Evolutionary conservation across 352 stramenopile species (phyloP).

Genomic region (Phytophthora tentaculata): DNA sequence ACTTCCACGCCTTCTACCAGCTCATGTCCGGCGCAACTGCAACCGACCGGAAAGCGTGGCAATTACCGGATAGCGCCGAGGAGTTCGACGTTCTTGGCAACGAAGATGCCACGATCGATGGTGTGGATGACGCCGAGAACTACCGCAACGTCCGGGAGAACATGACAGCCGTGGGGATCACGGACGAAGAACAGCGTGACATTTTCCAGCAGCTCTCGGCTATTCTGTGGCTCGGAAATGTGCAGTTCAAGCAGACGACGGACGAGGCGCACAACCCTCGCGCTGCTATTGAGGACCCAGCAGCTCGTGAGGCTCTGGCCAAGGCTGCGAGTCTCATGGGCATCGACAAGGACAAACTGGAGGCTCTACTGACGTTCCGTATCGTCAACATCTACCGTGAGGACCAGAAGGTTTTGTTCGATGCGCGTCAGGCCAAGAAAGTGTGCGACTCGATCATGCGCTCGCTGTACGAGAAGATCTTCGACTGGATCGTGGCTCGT

Average conservation of each 20-base stretch:
- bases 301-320: constrained; percentile 57
- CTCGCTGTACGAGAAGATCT: constrained; percentile 91
- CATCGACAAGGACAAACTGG: constrained; percentile 64
- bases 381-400: constrained; percentile 83
- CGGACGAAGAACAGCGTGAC: constrained; percentile 65
- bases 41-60: constrained; percentile 58
- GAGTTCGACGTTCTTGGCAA: constrained; percentile 78
- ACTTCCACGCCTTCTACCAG: constrained; percentile 96
- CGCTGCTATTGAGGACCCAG: constrained; percentile 62
- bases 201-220: constrained; percentile 85
- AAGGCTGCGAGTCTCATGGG: constrained; percentile 70
- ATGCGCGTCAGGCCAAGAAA: constrained; percentile 79
- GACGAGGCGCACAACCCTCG: constrained; percentile 81
- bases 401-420: constrained; percentile 81
- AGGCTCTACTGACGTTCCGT: constrained; percentile 78
- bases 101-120: constrained; percentile 70
- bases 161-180: constrained; percentile 76
- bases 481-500: constrained; percentile 87
- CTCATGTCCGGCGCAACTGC: constrained; percentile 76
- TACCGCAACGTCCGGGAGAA: constrained; percentile 66
- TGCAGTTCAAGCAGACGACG: constrained; percentile 76
- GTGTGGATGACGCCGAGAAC: constrained; percentile 78
- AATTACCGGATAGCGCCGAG: constrained; percentile 51
- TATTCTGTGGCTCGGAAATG: constrained; percentile 88
- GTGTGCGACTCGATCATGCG: constrained; percentile 87